Base-by-base conservation (phyloP, 1,284 basidiomycete genomes). In the Boletus calvinii region DNA sequence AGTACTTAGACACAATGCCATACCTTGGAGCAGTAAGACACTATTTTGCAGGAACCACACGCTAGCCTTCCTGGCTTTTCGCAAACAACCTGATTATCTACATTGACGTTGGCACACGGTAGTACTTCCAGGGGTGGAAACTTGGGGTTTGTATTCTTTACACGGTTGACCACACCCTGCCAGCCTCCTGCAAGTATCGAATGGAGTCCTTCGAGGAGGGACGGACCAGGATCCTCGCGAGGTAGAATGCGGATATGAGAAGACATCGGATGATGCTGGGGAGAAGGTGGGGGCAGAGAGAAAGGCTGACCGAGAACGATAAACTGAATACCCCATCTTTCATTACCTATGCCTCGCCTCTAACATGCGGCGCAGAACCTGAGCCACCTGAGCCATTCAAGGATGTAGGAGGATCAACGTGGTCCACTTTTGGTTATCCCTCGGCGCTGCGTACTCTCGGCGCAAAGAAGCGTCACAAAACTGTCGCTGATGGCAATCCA, bases 1-100 rank as follows among this genome's bases (percentile, higher is more conserved):
- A 17, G 20, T 20, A 10, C n/a, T n/a, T 37, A 5, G 42, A 32
- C 34, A 48, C 54, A 62, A 39, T 36, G 0, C 4, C 41, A 30
- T 53, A 59, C 67, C 53, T 70, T 68, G 8, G 73, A 76, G 55
- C 74, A 76, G 49, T 76, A 75, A 6, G 72, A 72, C 0, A 74
- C 73, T 4, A 76, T 57, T 48, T 55, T 71, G 48, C 73, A 76
- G 11, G 53, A 56, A 36, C 64, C 55, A 50, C 74, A 76, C 6
- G 66, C 58, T 53, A 59, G 47, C 6, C 56, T 67, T 2, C 71
- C 73, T 1, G 57, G 57, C 1, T 66, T 61, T 4, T 53, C 30
- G 50, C 73, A 74, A 39, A 37, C 54, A 15, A 32, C 29, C 31
- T 54, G 39, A 7, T 39, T 52, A 1, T 55, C 50, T 11, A 56